A percentile compares a stretch with the other conserved stretches of the same genome.
Evolutionary conservation across 495 filamentous ascomycete genomes (phyloP).

Genomic region (Cladorrhinum samala): DNA sequence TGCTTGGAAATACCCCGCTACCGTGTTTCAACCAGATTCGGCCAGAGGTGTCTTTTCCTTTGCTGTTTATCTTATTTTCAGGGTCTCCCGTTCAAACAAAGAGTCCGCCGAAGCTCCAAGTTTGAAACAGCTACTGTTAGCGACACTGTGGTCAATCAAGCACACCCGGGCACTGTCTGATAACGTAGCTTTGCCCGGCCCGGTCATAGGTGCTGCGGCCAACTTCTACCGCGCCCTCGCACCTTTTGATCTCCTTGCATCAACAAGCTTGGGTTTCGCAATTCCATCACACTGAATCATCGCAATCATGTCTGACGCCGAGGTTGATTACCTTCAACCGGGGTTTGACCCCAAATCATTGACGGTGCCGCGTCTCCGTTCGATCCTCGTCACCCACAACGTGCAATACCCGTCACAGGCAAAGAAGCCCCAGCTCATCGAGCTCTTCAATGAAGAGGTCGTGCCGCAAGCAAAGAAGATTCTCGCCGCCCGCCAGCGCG

Average conservation of each 20-base stretch:
- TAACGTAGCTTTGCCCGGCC: too few relatives aligned
- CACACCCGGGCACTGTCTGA: too few relatives aligned
- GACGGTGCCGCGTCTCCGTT: constrained; percentile 79
- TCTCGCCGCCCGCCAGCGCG: constrained; percentile 63
- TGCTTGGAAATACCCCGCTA: not conserved
- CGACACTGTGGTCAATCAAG: too few relatives aligned
- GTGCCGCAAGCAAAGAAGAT: constrained; percentile 70
- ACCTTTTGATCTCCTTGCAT: not conserved
- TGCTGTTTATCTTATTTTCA: not conserved
- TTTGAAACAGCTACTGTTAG: not conserved
- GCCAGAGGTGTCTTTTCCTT: not conserved
- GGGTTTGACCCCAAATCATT: constrained; percentile 78
- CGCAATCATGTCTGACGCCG: constrained; percentile 53
- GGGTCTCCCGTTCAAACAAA: not conserved
- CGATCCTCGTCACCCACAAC: constrained; percentile 81
- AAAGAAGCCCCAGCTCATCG: constrained; percentile 83
- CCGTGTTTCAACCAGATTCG: constrained; percentile 1
- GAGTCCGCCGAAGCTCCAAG: not conserved
- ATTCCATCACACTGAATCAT: not conserved
- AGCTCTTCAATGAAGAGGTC: constrained; percentile 74
- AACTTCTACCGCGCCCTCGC: too few relatives aligned
- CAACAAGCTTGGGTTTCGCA: not conserved
- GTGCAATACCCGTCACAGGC: constrained; percentile 70
- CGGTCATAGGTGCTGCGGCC: too few relatives aligned
- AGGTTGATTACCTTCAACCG: constrained; percentile 74